Evolutionary conservation across 805 yeast genomes (phyloP).

Genomic region (Torulaspora maleeae): DNA sequence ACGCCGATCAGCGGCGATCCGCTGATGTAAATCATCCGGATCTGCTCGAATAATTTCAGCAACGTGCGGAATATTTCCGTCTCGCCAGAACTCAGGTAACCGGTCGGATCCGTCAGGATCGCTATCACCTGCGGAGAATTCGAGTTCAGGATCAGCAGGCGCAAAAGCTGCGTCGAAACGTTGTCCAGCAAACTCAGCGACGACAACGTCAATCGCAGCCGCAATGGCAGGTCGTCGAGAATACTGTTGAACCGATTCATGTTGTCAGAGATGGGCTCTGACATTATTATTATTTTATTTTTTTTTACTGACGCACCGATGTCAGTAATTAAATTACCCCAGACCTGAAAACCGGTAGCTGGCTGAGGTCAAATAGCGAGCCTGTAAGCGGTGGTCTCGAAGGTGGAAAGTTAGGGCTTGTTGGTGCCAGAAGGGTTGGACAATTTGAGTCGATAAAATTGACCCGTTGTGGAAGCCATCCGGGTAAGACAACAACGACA

Average conservation of each 20-base stretch:
- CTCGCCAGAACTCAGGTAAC: conserved; percentile 53
- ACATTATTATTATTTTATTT: conserved; percentile 7
- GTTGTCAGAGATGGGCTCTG: conserved; percentile 20
- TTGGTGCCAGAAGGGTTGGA: neutral
- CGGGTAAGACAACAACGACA: conserved; percentile 1
- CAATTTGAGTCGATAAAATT: neutral
- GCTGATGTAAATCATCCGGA: conserved; percentile 60
- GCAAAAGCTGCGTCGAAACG: conserved; percentile 71
- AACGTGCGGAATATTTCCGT: conserved; percentile 57
- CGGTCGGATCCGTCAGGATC: conserved; percentile 51
- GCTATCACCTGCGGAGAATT: conserved; percentile 51
- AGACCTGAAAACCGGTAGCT: neutral
- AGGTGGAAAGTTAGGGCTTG: conserved; percentile 1
- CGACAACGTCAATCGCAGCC: conserved; percentile 60
- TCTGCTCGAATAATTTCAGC: conserved; percentile 71
- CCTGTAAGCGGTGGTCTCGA: no score
- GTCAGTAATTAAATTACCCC: conserved; percentile 1
- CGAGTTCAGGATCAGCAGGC: conserved; percentile 67
- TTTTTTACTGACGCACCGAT: conserved; percentile 7
- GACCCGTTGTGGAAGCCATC: neutral
- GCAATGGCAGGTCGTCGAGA: conserved; percentile 33
- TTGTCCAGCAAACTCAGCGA: conserved; percentile 76
- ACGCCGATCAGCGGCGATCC: conserved; percentile 70
- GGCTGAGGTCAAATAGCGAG: neutral
- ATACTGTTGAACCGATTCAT: conserved; percentile 24